A percentile compares a stretch with the other conserved stretches of the same genome.
Evolutionary conservation across 2,329 filamentous ascomycete genomes (phyloP).

Genomic region (Phialophora chinensis): DNA sequence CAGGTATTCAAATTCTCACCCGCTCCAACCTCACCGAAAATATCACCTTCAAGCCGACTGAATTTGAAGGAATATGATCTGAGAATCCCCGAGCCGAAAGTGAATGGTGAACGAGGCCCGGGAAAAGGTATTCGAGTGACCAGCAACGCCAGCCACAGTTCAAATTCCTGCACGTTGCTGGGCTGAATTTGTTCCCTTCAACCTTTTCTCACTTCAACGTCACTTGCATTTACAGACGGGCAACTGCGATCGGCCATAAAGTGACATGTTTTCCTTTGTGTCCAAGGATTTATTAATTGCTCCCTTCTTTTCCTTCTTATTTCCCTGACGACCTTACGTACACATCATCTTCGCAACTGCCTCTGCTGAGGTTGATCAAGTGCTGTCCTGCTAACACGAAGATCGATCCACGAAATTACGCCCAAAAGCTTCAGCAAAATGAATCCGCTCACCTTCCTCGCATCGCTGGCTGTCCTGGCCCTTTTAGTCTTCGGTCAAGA

Average conservation of each 20-base stretch:
- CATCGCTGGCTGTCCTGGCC: constrained; percentile 37
- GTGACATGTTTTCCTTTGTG: neutral
- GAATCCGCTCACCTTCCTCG: constrained; percentile 37
- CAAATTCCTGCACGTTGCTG: constrained; percentile 33
- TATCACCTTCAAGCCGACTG: neutral
- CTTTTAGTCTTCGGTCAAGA: constrained; percentile 36
- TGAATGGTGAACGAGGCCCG: neutral
- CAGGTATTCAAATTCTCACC: neutral
- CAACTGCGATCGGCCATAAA: neutral
- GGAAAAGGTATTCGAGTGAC: neutral
- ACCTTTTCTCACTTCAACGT: constrained; percentile 7
- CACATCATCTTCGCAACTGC: neutral
- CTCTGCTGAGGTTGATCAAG: neutral
- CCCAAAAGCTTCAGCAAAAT: constrained; percentile 19
- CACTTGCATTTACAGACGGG: neutral
- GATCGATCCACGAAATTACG: no score
- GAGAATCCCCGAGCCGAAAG: neutral
- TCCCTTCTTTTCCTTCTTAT: neutral
- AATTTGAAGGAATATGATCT: neutral
- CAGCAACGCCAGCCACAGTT: neutral
- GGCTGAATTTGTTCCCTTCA: constrained; percentile 11
- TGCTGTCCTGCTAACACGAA: neutral
- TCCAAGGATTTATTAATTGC: neutral
- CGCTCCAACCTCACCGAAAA: neutral
- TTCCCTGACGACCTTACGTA: neutral